Evolutionary conservation across 257 asterid genomes (phyloP).

Genomic region (Gardenia jasminoides): DNA sequence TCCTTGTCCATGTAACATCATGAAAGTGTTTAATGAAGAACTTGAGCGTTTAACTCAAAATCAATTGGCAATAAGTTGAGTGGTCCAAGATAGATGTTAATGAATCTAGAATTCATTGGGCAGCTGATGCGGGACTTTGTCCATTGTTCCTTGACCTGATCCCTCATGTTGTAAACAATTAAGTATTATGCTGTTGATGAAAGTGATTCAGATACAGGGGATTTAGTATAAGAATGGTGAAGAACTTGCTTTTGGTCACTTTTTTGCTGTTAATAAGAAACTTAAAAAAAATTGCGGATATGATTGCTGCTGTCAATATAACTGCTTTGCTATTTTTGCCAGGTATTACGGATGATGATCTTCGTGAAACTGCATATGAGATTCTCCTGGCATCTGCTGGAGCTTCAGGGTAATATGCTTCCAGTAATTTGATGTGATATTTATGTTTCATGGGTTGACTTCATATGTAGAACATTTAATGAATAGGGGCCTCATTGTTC

Average conservation of each 20-base stretch:
- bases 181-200: neutral
- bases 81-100: too few species aligned
- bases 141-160: too few species aligned
- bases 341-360: conserved; percentile 89
- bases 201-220: neutral
- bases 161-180: neutral
- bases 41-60: too few species aligned
- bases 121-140: too few species aligned
- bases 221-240: neutral
- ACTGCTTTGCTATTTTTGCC: neutral
- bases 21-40: neutral
- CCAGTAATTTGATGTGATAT: conserved; percentile 5
- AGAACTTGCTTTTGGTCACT: neutral
- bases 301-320: neutral
- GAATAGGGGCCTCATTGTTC: conserved; percentile 90
- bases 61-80: too few species aligned
- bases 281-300: neutral
- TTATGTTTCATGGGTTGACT: conserved; percentile 21
- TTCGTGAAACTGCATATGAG: conserved; percentile 94
- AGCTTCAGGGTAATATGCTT: conserved; percentile 81
- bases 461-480: conserved; percentile 24
- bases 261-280: too few species aligned
- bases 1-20: neutral
- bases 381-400: conserved; percentile 97
- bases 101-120: too few species aligned